Percentiles rank a stretch among this genome's conserved stretches.
Evolutionary conservation across 2,329 filamentous ascomycete genomes (phyloP).

Genomic region (Aspergillus brunneoviolaceus): DNA sequence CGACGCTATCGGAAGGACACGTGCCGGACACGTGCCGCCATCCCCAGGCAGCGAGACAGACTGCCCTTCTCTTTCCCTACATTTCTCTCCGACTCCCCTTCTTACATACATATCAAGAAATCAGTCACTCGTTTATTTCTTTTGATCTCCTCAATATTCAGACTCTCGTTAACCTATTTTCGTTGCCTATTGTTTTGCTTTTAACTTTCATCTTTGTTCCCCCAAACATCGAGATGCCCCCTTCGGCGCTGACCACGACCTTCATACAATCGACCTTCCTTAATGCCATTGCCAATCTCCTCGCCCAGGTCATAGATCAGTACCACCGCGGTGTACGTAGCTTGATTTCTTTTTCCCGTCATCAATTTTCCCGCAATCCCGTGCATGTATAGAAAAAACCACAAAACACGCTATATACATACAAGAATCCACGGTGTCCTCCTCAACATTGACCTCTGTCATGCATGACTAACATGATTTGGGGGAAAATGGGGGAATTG

Average conservation of each 20-base stretch:
- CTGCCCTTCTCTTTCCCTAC: background rate
- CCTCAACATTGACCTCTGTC: background rate
- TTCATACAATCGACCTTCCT: conserved; percentile 39
- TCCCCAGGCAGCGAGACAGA: background rate
- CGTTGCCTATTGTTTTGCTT: background rate
- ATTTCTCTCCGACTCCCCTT: background rate
- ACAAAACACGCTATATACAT: too few species aligned
- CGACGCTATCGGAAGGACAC: conserved; percentile 5
- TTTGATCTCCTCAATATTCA: background rate
- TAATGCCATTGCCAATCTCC: conserved; percentile 40
- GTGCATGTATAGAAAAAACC: too few species aligned
- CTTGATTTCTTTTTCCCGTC: background rate
- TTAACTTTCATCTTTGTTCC: background rate
- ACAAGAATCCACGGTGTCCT: background rate
- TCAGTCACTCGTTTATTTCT: background rate
- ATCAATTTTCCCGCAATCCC: too few species aligned
- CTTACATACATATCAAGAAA: background rate
- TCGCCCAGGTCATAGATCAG: conserved; percentile 41
- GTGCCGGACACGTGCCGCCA: conserved; percentile 10
- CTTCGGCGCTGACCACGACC: conserved; percentile 30
- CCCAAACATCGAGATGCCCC: background rate
- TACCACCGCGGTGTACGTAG: background rate
- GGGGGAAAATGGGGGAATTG: background rate
- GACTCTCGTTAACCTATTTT: background rate
- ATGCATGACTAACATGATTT: background rate